Evolutionary conservation across 163 green algal species (phyloP).

Genomic region (Trebouxia gelatinosa): DNA sequence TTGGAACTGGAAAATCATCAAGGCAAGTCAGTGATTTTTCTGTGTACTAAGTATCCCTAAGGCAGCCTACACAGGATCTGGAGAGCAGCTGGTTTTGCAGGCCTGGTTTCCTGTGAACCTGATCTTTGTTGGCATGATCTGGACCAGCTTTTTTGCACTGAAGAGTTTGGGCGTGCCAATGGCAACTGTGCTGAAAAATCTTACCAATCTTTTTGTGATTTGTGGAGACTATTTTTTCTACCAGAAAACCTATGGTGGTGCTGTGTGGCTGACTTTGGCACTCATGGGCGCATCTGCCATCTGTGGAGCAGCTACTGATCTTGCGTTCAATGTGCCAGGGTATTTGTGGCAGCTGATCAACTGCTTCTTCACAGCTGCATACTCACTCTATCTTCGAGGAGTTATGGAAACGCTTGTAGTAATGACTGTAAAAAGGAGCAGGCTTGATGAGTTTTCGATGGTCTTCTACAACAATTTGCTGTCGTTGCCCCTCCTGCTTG

Average conservation of each 20-base stretch:
- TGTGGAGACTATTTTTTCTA: constrained; percentile 82
- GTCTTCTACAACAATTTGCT: constrained; percentile 96
- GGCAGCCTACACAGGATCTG: not conserved
- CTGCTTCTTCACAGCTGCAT: constrained; percentile 80
- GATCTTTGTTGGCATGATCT: constrained; percentile 92
- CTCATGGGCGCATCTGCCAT: constrained; percentile 80
- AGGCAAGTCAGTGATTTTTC: not conserved
- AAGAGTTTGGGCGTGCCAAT: constrained; percentile 65
- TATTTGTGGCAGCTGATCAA: constrained; percentile 84
- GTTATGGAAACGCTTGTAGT: constrained; percentile 55
- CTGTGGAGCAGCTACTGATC: constrained; percentile 74
- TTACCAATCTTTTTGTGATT: constrained; percentile 91
- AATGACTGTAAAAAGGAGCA: constrained; percentile 51
- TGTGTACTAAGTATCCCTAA: not conserved
- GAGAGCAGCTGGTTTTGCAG: too few species aligned
- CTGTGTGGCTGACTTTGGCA: constrained; percentile 74
- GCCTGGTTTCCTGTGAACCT: constrained; percentile 89
- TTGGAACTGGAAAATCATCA: constrained; percentile 29
- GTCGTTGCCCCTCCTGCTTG: constrained; percentile 77
- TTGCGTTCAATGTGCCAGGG: constrained; percentile 68
- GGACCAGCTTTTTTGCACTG: constrained; percentile 79
- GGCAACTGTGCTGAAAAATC: constrained; percentile 90
- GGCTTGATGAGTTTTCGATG: constrained; percentile 70
- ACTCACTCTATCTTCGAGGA: constrained; percentile 71
- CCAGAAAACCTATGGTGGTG: constrained; percentile 55